These are phyloP conservation scores for Niebla homalea DNA, from an alignment of 495 filamentous ascomycete species.

Conservation along the genomic window DNA sequence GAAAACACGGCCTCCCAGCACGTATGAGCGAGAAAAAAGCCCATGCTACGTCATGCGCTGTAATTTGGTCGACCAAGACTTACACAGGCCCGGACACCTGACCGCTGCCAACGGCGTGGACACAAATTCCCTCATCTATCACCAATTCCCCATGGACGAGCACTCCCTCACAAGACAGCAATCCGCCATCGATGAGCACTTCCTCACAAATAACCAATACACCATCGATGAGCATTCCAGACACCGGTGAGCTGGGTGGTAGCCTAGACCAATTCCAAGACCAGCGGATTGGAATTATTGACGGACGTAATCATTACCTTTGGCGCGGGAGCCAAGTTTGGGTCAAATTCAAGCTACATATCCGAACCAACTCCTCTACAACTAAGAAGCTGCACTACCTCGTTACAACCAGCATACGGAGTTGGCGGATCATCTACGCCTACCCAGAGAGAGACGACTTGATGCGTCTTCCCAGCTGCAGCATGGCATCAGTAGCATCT, in stretches of 20 bases:
- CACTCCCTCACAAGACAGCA: no score
- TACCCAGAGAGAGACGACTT: background rate
- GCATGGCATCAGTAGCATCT: background rate
- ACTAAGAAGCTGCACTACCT: slow-evolving; percentile 7
- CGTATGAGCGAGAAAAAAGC: no score
- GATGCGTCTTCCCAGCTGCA: background rate
- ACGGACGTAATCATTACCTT: slow-evolving; percentile 29
- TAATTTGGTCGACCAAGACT: slow-evolving; percentile 51
- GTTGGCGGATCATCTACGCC: background rate
- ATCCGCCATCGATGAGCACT: no score
- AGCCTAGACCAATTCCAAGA: background rate
- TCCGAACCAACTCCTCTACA: slow-evolving; percentile 7
- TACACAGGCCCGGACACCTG: slow-evolving; percentile 45
- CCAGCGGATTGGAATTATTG: slow-evolving; percentile 24
- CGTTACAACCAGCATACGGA: background rate
- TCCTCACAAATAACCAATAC: no score
- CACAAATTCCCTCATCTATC: no score
- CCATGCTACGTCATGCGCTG: slow-evolving; percentile 77
- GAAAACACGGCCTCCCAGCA: no score
- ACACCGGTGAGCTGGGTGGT: no score
- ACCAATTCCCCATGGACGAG: no score
- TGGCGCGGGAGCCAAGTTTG: slow-evolving; percentile 21
- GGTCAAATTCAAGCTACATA: slow-evolving; percentile 12
- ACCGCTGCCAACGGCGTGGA: no score
- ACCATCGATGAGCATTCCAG: no score